These are phyloP conservation scores for Barnettozyma sucrosica DNA, from an alignment of 805 yeast genomes.

Conservation along the genomic window DNA sequence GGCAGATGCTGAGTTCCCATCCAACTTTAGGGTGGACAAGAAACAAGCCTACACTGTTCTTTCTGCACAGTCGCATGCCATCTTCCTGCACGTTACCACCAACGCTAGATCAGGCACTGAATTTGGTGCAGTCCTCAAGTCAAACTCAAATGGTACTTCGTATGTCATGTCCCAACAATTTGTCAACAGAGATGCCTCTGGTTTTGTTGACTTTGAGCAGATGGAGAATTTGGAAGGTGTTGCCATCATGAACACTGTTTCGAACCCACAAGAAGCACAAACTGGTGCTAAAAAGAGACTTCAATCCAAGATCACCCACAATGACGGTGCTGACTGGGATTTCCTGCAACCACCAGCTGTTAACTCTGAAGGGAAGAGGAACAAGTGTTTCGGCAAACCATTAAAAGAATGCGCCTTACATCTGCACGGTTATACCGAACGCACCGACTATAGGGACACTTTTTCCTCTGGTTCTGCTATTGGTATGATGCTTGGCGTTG, in stretches of 20 bases:
- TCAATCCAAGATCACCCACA: constrained; percentile 71
- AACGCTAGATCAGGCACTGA: constrained; percentile 44
- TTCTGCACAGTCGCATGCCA: constrained; percentile 62
- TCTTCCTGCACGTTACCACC: constrained; percentile 81
- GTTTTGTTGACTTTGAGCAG: constrained; percentile 86
- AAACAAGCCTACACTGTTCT: constrained; percentile 76
- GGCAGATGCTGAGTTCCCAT: constrained; percentile 79
- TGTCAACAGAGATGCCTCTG: constrained; percentile 69
- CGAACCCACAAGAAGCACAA: constrained; percentile 42
- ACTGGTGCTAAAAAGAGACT: constrained; percentile 48
- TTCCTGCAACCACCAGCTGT: constrained; percentile 61
- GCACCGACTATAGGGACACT: constrained; percentile 77
- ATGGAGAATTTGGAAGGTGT: constrained; percentile 83
- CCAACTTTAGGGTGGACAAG: constrained; percentile 47
- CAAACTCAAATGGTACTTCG: constrained; percentile 87
- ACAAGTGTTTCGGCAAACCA: constrained; percentile 44
- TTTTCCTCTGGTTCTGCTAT: constrained; percentile 84
- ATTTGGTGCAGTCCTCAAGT: constrained; percentile 76
- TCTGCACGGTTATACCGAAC: constrained; percentile 86
- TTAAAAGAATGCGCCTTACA: constrained; percentile 69
- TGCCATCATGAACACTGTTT: constrained; percentile 64
- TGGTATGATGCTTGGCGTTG: constrained; percentile 88
- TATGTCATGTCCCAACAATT: constrained; percentile 61
- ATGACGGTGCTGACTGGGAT: constrained; percentile 89
- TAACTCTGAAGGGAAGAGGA: constrained; percentile 56